These are phyloP conservation scores for Suillus subaureus DNA, from an alignment of 768 basidiomycete genomes.

Conservation along the genomic window DNA sequence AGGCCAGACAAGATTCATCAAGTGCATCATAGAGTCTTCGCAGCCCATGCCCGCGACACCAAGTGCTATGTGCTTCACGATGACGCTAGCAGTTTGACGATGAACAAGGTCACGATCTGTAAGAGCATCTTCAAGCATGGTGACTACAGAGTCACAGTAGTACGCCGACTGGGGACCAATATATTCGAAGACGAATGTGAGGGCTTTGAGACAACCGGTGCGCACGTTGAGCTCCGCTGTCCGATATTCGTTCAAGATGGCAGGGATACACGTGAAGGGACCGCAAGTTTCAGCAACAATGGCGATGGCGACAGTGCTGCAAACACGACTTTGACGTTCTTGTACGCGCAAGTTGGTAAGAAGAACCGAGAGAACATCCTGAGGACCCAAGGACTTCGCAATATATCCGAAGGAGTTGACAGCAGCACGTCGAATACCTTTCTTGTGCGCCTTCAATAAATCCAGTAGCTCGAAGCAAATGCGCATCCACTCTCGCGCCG, in stretches of 20 bases:
- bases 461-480: conserved; percentile 99
- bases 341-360: conserved; percentile 97
- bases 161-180: conserved; percentile 96
- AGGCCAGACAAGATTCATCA: conserved; percentile 99
- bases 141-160: conserved; percentile 96
- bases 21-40: conserved; percentile 96
- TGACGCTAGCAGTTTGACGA: conserved; percentile 96
- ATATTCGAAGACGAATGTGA: conserved; percentile 99
- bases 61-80: conserved; percentile 96
- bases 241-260: conserved; percentile 97
- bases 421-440: conserved; percentile 96
- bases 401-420: conserved; percentile 99
- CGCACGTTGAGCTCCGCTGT: conserved; percentile 98
- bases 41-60: conserved; percentile 97
- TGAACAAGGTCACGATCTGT: conserved; percentile 99
- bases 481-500: conserved; percentile 99
- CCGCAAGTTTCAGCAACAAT: conserved; percentile 95
- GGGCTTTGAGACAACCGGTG: conserved; percentile 96
- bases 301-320: conserved; percentile 97
- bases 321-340: conserved; percentile 98
- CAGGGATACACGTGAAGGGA: conserved; percentile 98
- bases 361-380: conserved; percentile 94
- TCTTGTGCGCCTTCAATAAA: conserved; percentile 97
- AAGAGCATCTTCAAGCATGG: conserved; percentile 96
- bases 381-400: conserved; percentile 98